Evolutionary conservation across 805 yeast genomes (phyloP).

Genomic region (Ogataea salicorniae): DNA sequence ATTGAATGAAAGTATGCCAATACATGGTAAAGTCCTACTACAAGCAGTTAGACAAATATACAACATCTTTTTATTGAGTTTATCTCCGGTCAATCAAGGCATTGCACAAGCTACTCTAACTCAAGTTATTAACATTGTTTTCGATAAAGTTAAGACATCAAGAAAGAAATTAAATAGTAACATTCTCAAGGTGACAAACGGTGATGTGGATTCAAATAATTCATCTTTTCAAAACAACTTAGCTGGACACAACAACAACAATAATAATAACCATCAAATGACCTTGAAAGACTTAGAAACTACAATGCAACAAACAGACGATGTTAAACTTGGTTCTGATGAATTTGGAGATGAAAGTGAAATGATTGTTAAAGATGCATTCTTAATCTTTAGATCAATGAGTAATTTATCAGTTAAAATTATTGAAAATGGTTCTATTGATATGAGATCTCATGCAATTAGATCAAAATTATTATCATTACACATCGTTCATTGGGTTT

Average conservation of each 20-base stretch:
- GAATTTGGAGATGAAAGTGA: conserved; percentile 55
- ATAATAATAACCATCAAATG: conserved; percentile 24
- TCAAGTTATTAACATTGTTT: conserved; percentile 82
- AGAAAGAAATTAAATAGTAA: conserved; percentile 4
- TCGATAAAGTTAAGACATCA: conserved; percentile 51
- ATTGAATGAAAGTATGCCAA: conserved; percentile 70
- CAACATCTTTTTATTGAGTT: conserved; percentile 82
- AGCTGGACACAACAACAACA: not conserved
- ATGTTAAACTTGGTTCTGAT: conserved; percentile 43
- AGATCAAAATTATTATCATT: conserved; percentile 86
- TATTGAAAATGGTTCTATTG: conserved; percentile 69
- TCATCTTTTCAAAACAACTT: not conserved
- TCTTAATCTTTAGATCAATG: conserved; percentile 88
- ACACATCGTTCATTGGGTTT: conserved; percentile 79
- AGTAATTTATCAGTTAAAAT: conserved; percentile 85
- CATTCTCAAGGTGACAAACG: conserved; percentile 1
- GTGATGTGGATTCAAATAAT: conserved; percentile 1
- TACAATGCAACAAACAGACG: conserved; percentile 44
- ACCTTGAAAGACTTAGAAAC: conserved; percentile 57
- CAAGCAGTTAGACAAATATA: conserved; percentile 92
- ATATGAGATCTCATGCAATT: conserved; percentile 86
- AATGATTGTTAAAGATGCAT: conserved; percentile 80
- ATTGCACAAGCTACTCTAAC: conserved; percentile 93
- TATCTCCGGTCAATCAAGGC: conserved; percentile 79
- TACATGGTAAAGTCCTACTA: conserved; percentile 83